These are phyloP conservation scores for Candida buenavistaensis DNA, from an alignment of 1,139 yeast genomes.

Conservation along the genomic window DNA sequence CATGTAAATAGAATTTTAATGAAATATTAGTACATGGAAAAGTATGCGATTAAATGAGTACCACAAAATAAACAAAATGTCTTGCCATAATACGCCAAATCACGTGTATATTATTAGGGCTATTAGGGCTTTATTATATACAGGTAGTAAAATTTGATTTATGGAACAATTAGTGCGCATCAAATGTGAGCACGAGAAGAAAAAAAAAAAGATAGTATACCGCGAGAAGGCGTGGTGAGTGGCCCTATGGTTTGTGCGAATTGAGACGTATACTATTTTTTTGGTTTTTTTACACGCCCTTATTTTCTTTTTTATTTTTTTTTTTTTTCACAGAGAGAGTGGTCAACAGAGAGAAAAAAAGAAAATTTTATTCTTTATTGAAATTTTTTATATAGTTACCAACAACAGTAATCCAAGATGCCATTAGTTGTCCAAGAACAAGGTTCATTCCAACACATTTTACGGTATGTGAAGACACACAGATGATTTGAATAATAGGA, in stretches of 20 bases:
- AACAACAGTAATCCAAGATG: conserved; percentile 51
- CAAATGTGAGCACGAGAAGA: no score
- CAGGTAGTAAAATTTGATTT: conserved; percentile 9
- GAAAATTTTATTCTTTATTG: conserved; percentile 8
- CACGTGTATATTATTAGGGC: conserved; percentile 18
- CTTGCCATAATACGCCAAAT: neutral
- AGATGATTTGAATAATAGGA: conserved; percentile 6
- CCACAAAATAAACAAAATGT: neutral
- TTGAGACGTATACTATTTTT: no score
- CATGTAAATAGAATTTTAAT: conserved; percentile 16
- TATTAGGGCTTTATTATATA: conserved; percentile 16
- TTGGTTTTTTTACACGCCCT: no score
- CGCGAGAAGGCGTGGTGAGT: no score
- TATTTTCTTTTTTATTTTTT: conserved; percentile 1
- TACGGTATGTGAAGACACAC: conserved; percentile 95
- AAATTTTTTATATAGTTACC: conserved; percentile 2
- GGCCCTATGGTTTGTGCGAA: no score
- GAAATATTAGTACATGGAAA: no score
- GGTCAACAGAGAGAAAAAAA: no score
- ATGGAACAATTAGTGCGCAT: no score
- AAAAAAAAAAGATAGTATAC: no score
- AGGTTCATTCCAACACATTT: conserved; percentile 99
- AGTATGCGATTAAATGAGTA: no score
- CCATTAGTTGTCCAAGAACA: conserved; percentile 98
- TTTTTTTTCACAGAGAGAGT: conserved; percentile 1